Conservation (phyloP, 2,329 filamentous ascomycete genomes). For the Trichoderma sp. region DNA sequence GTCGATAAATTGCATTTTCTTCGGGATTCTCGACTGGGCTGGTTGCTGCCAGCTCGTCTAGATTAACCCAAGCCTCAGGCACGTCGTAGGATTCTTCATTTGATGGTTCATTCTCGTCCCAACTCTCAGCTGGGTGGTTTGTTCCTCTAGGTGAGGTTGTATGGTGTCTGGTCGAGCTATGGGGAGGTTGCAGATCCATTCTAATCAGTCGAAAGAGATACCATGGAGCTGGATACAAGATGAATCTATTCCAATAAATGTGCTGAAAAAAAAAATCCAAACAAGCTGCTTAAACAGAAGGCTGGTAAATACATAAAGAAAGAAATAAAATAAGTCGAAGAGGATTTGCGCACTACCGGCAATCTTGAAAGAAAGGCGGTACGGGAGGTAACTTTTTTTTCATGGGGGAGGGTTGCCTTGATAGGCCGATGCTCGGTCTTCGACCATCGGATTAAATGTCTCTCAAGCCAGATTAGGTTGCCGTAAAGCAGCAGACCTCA, state of each 20-base stretch:
- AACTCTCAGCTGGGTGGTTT: not conserved
- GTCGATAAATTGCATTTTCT: constrained; percentile 28
- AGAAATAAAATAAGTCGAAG: no score
- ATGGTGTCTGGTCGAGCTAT: not conserved
- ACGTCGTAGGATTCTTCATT: constrained; percentile 30
- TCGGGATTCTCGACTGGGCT: constrained; percentile 34
- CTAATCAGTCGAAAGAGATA: not conserved
- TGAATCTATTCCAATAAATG: not conserved
- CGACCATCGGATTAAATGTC: not conserved
- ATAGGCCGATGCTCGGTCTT: not conserved
- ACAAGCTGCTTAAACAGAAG: not conserved
- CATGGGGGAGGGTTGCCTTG: no score
- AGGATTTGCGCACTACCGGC: no score
- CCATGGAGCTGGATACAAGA: not conserved
- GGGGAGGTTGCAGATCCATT: not conserved
- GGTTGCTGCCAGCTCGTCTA: constrained; percentile 48
- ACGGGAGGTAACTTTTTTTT: not conserved
- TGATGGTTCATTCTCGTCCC: not conserved
- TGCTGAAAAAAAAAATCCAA: not conserved
- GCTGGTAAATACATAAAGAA: not conserved
- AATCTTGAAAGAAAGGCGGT: not conserved
- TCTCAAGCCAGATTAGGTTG: not conserved
- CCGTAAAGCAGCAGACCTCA: not conserved
- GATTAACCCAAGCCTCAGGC: constrained; percentile 45
- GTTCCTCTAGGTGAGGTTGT: not conserved